Evolutionary conservation across 2,329 filamentous ascomycete genomes (phyloP).

Genomic region (Paecilomyces dactylethromorphus): DNA sequence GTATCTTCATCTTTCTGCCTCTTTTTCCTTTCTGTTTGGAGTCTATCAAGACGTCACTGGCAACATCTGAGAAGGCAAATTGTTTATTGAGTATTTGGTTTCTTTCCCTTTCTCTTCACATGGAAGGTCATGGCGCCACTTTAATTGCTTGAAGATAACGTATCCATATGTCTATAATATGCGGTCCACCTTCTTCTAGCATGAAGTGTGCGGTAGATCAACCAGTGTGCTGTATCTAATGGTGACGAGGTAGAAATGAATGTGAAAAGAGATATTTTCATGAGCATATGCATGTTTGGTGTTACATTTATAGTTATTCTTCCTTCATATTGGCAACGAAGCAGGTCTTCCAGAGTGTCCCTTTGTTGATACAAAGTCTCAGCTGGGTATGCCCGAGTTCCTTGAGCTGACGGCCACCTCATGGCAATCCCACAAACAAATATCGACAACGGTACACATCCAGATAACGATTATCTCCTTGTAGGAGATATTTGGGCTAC

Average conservation of each 20-base stretch:
- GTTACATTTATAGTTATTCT: too few species aligned
- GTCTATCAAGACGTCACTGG: not conserved
- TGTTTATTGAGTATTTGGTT: not conserved
- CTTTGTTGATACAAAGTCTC: too few species aligned
- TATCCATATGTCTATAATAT: conserved; percentile 9
- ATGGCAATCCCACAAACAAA: too few species aligned
- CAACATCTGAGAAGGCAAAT: not conserved
- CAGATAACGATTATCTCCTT: too few species aligned
- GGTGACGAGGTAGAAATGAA: not conserved
- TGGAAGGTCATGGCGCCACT: not conserved
- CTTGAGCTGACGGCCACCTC: too few species aligned
- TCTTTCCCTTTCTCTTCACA: not conserved
- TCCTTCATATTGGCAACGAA: too few species aligned
- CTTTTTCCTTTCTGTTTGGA: not conserved
- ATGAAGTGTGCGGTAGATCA: not conserved
- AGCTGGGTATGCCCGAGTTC: too few species aligned
- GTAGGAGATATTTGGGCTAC: too few species aligned
- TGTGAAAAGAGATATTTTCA: not conserved
- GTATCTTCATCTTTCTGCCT: not conserved
- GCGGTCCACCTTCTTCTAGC: conserved; percentile 4
- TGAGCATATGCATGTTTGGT: too few species aligned
- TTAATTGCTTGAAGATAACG: not conserved
- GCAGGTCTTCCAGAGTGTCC: too few species aligned
- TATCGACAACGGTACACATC: too few species aligned
- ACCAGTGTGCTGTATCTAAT: not conserved